Evolutionary conservation across 306 rosid genomes (phyloP).

Genomic region (Pterocarpus macrocarpus): DNA sequence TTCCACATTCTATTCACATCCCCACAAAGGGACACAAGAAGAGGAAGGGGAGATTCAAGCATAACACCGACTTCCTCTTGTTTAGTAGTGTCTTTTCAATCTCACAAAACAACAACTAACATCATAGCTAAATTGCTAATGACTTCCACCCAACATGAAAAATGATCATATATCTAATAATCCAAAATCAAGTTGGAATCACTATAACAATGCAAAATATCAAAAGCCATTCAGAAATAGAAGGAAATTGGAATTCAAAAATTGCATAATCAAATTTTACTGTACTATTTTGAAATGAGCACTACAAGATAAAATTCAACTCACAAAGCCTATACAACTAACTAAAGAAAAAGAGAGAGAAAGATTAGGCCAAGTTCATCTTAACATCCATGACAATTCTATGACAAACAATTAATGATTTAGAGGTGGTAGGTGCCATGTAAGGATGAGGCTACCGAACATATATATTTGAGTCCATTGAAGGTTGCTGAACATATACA

Average conservation of each 20-base stretch:
- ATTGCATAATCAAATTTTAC: slow-evolving; percentile 26
- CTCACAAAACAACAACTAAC: no score
- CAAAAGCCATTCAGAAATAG: slow-evolving; percentile 26
- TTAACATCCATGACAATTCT: slow-evolving; percentile 14
- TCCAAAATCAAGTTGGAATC: slow-evolving; percentile 7
- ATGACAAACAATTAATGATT: slow-evolving; percentile 43
- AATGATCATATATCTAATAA: slow-evolving; percentile 17
- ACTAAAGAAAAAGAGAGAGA: slow-evolving; percentile 1
- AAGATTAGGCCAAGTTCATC: not conserved
- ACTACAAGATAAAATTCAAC: slow-evolving; percentile 1
- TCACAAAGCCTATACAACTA: slow-evolving; percentile 9
- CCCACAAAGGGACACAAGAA: no score
- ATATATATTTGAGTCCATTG: not conserved
- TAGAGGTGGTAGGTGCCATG: slow-evolving; percentile 44
- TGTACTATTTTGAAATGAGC: slow-evolving; percentile 30
- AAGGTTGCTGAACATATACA: no score
- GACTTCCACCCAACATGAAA: slow-evolving; percentile 14
- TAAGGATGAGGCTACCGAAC: slow-evolving; percentile 45
- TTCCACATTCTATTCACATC: no score
- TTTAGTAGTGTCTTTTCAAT: no score
- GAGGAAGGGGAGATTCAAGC: no score
- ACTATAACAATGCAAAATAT: slow-evolving; percentile 4
- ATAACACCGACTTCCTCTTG: no score
- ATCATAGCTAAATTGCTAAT: not conserved
- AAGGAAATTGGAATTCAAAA: slow-evolving; percentile 3